Evolutionary conservation across 1,139 yeast species (phyloP).

Genomic region (Lodderomyces theae): DNA sequence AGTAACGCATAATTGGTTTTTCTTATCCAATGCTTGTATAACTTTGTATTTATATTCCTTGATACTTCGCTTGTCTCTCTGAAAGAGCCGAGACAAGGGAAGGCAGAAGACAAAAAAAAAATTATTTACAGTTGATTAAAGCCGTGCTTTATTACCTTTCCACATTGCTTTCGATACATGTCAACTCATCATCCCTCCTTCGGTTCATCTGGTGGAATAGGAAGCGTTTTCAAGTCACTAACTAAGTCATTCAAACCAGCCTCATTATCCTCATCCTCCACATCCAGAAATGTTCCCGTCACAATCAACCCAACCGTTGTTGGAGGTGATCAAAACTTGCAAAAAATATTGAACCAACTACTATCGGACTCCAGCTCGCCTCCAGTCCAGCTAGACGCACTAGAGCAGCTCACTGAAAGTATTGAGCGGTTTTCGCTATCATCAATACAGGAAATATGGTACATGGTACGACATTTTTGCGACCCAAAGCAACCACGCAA

Average conservation of each 20-base stretch:
- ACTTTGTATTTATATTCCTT: too few relatives aligned
- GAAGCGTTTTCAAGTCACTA: slow-evolving; percentile 53
- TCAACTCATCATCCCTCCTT: slow-evolving; percentile 38
- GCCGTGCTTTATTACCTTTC: too few relatives aligned
- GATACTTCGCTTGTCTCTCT: too few relatives aligned
- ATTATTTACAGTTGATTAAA: too few relatives aligned
- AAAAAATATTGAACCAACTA: slow-evolving; percentile 39
- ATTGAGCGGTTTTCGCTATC: slow-evolving; percentile 54
- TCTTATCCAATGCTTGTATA: too few relatives aligned
- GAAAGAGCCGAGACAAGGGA: background rate
- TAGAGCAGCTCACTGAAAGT: slow-evolving; percentile 49
- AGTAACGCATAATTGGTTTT: too few relatives aligned
- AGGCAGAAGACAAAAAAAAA: background rate
- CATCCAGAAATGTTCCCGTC: slow-evolving; percentile 33
- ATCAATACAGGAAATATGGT: slow-evolving; percentile 76
- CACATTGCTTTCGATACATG: slow-evolving; percentile 22
- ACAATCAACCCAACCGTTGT: slow-evolving; percentile 57
- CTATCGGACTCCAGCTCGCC: slow-evolving; percentile 38
- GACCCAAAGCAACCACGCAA: slow-evolving; percentile 32
- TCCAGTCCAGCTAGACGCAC: slow-evolving; percentile 46
- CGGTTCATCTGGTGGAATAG: slow-evolving; percentile 34
- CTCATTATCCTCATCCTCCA: slow-evolving; percentile 19
- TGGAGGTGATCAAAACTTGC: slow-evolving; percentile 59
- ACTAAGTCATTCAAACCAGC: slow-evolving; percentile 49
- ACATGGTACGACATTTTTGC: slow-evolving; percentile 58